Evolutionary conservation across 1,284 basidiomycete genomes (phyloP).

Genomic region (Porogramme epimiltina): DNA sequence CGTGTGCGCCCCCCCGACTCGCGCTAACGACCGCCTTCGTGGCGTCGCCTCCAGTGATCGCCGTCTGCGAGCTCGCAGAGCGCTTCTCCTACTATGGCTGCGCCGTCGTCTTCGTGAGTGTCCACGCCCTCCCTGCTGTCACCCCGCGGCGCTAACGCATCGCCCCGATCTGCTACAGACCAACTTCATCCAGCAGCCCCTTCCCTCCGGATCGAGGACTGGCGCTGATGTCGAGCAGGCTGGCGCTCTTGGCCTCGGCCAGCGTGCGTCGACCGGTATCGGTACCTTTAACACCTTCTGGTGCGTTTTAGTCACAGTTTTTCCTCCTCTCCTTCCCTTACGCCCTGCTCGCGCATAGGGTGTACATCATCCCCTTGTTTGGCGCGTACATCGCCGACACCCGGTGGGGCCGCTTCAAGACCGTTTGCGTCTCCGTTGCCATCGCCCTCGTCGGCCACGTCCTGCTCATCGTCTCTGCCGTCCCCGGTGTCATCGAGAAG

Average conservation of each 20-base stretch:
- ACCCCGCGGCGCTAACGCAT: background rate
- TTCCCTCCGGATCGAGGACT: conserved; percentile 67
- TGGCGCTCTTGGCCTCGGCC: conserved; percentile 71
- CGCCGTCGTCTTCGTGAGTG: conserved; percentile 64
- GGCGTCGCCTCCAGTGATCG: conserved; percentile 52
- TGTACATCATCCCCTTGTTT: conserved; percentile 59
- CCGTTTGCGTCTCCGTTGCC: conserved; percentile 57
- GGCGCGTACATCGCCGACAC: conserved; percentile 81
- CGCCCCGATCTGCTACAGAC: conserved; percentile 44
- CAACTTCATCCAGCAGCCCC: conserved; percentile 73
- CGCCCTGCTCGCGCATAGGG: conserved; percentile 33
- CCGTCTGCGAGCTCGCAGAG: conserved; percentile 71
- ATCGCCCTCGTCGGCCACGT: conserved; percentile 71
- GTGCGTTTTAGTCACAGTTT: conserved; percentile 30
- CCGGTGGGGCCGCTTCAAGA: conserved; percentile 76
- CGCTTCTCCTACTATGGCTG: conserved; percentile 76
- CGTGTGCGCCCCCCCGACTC: background rate
- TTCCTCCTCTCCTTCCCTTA: background rate
- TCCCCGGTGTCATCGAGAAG: conserved; percentile 72
- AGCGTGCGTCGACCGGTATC: conserved; percentile 69
- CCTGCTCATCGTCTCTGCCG: conserved; percentile 70
- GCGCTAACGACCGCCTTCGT: background rate
- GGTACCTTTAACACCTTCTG: conserved; percentile 68
- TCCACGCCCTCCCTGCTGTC: background rate
- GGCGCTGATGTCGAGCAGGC: conserved; percentile 66